A percentile compares a stretch with the other conserved stretches of the same genome.
Conservation (phyloP, 106 monocot species). For the Allium sativum region DNA sequence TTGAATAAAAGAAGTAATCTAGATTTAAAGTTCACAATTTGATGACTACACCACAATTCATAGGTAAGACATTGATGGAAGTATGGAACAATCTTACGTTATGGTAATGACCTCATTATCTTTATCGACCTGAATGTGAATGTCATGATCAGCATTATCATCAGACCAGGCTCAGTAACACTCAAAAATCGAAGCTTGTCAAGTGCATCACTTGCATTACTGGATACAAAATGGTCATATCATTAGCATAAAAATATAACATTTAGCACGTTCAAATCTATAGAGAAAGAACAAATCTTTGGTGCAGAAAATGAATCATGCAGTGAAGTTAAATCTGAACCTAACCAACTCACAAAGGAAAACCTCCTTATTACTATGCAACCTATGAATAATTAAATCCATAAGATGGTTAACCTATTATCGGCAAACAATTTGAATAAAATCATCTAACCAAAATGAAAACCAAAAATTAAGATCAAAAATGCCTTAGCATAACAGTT, state of each 20-base stretch:
- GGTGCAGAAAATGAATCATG: neutral
- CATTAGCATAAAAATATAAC: neutral
- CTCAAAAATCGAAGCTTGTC: constrained; percentile 88
- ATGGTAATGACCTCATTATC: constrained; percentile 92
- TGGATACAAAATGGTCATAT: constrained; percentile 10
- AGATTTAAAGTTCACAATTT: neutral
- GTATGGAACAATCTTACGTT: constrained; percentile 58
- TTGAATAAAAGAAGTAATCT: neutral
- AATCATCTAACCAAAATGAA: neutral
- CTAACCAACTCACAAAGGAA: constrained; percentile 87
- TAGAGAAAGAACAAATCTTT: too few relatives aligned
- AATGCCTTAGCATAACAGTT: too few relatives aligned
- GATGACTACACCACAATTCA: neutral
- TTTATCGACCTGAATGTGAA: constrained; percentile 78
- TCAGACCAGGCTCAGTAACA: constrained; percentile 70
- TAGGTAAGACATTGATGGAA: too few relatives aligned
- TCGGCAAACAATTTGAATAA: too few relatives aligned
- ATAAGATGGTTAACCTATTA: constrained; percentile 72
- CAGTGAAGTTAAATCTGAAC: constrained; percentile 15
- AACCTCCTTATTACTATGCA: constrained; percentile 97
- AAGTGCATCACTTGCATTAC: constrained; percentile 99
- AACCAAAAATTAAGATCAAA: too few relatives aligned
- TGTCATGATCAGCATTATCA: constrained; percentile 76
- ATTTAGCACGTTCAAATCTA: too few relatives aligned
- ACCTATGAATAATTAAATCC: constrained; percentile 77